Conservation (phyloP, 805 yeast genomes). For the Lachancea sp. region DNA sequence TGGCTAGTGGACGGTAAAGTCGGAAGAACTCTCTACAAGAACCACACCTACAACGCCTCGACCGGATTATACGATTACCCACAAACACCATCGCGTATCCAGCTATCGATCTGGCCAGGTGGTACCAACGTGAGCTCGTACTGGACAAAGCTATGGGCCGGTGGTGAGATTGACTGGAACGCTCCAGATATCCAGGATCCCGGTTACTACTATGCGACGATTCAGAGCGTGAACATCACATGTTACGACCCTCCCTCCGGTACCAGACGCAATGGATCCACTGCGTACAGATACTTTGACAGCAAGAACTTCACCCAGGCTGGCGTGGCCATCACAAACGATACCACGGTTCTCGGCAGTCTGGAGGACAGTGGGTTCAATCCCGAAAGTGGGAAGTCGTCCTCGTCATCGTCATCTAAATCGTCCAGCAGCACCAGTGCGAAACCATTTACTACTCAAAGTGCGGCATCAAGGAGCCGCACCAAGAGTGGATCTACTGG, state of each 20-base stretch:
- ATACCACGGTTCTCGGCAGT: conserved; percentile 52
- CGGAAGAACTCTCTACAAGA: conserved; percentile 58
- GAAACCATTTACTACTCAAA: conserved; percentile 3
- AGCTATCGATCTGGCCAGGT: conserved; percentile 75
- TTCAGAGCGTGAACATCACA: conserved; percentile 53
- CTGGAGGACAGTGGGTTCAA: conserved; percentile 63
- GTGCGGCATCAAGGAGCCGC: background rate
- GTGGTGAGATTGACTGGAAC: conserved; percentile 82
- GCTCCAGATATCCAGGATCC: conserved; percentile 61
- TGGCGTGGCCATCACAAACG: conserved; percentile 55
- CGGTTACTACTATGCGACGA: conserved; percentile 74
- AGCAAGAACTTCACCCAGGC: conserved; percentile 43
- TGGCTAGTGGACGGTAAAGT: conserved; percentile 70
- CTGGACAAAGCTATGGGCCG: conserved; percentile 79
- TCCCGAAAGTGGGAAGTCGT: conserved; percentile 34
- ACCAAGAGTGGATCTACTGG: conserved; percentile 1
- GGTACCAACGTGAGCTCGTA: conserved; percentile 46
- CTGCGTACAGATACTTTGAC: conserved; percentile 49
- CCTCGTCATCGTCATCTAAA: conserved; percentile 17
- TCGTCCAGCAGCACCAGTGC: conserved; percentile 7
- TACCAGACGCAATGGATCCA: conserved; percentile 40
- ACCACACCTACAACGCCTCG: conserved; percentile 59
- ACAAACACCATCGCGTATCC: conserved; percentile 69
- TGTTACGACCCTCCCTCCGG: conserved; percentile 70
- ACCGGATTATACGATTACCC: conserved; percentile 51